Evolutionary conservation across 2,329 filamentous ascomycete species (phyloP).

Genomic region (Arthrocladium fulminans): DNA sequence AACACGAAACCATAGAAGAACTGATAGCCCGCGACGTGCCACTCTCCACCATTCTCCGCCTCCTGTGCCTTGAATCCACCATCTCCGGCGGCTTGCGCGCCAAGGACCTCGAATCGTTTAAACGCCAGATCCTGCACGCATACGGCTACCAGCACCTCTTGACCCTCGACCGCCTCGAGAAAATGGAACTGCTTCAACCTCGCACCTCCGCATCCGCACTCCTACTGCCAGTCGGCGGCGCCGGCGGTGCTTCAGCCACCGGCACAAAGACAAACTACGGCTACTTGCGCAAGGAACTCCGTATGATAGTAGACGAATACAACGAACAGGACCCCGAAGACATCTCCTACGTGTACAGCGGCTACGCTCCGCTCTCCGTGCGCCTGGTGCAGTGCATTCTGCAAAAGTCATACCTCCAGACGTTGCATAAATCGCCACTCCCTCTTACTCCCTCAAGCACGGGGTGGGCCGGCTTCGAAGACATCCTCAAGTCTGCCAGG

Average conservation of each 20-base stretch:
- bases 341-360: slow-evolving; percentile 95
- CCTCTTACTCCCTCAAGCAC: slow-evolving; percentile 54
- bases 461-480: slow-evolving; percentile 90
- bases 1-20: slow-evolving; percentile 87
- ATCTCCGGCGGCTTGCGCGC: slow-evolving; percentile 80
- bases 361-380: slow-evolving; percentile 87
- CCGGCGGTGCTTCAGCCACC: slow-evolving; percentile 26
- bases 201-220: slow-evolving; percentile 68
- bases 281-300: slow-evolving; percentile 73
- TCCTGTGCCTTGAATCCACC: slow-evolving; percentile 86
- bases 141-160: slow-evolving; percentile 94
- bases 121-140: slow-evolving; percentile 76
- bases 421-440: slow-evolving; percentile 56
- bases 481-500: slow-evolving; percentile 75
- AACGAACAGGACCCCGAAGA: slow-evolving; percentile 92
- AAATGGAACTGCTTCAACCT: slow-evolving; percentile 74
- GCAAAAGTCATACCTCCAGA: slow-evolving; percentile 76
- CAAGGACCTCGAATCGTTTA: slow-evolving; percentile 82
- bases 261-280: slow-evolving; percentile 83
- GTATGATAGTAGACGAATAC: slow-evolving; percentile 90
- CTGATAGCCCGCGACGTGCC: slow-evolving; percentile 83
- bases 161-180: slow-evolving; percentile 80
- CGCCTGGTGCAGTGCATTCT: slow-evolving; percentile 86
- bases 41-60: slow-evolving; percentile 67
- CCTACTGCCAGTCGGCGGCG: slow-evolving; percentile 66